phyloP scores from a whole-genome alignment of 169 alveolate species.

The Plasmodium falciparum region DNA sequence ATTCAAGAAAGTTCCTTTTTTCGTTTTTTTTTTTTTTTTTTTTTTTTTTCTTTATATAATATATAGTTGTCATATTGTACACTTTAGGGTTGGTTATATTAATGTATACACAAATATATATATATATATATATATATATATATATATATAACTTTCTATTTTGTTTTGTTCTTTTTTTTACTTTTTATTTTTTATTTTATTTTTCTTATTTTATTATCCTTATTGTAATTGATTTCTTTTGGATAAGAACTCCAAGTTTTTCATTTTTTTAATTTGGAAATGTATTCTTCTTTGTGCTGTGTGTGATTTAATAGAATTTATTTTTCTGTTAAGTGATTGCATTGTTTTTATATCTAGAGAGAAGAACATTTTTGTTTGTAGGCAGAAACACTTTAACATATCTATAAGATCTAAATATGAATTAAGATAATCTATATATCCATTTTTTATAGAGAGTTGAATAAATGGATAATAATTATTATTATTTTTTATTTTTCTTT shows the following conservation, averaged over 20 bases:
- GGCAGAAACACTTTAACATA: constrained; percentile 21
- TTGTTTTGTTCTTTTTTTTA: neutral
- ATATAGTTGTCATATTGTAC: no score
- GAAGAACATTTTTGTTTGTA: constrained; percentile 37
- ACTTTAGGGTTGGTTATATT: no score
- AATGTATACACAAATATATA: no score
- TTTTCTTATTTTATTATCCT: neutral
- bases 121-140: no score
- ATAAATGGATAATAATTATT: constrained; percentile 66
- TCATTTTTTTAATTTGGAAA: constrained; percentile 20
- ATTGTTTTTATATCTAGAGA: constrained; percentile 32
- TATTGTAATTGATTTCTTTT: neutral
- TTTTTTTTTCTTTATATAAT: no score
- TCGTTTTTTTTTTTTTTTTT: no score
- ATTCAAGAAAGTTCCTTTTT: no score
- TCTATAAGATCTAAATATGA: constrained; percentile 61
- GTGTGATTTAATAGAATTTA: constrained; percentile 17
- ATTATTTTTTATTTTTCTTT: constrained; percentile 70
- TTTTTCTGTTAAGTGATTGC: constrained; percentile 41
- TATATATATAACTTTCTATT: no score
- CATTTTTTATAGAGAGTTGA: constrained; percentile 67
- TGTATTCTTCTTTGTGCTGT: constrained; percentile 35
- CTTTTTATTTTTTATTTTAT: neutral
- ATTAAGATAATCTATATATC: constrained; percentile 60
- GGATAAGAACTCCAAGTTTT: constrained; percentile 66